phyloP scores from a whole-genome alignment of 805 yeast genomes.

The Tetrapisispora fleetii region DNA sequence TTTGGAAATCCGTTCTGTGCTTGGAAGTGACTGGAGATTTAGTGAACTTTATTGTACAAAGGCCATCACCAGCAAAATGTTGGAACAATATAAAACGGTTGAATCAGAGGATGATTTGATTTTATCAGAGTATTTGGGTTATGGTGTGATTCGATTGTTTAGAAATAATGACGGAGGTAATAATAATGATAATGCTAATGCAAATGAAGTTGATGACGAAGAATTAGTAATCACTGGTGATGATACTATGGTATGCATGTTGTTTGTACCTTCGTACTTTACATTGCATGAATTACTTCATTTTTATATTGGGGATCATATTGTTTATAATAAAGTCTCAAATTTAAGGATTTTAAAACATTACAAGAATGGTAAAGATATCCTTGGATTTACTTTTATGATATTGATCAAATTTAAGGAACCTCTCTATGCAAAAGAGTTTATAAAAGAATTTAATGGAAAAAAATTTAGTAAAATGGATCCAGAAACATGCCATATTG shows the following conservation, averaged over 20 bases:
- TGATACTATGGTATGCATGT: constrained; percentile 61
- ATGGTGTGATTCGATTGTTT: constrained; percentile 63
- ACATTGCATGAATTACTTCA: constrained; percentile 78
- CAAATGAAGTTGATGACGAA: background rate
- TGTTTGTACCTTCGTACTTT: constrained; percentile 83
- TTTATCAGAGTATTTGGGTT: constrained; percentile 55
- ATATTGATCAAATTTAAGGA: constrained; percentile 66
- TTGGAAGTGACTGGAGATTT: constrained; percentile 13
- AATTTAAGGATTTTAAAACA: constrained; percentile 56
- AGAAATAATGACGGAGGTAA: constrained; percentile 28
- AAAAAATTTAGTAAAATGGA: constrained; percentile 76
- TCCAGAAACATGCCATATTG: constrained; percentile 73
- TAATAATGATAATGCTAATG: constrained; percentile 6
- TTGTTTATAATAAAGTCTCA: constrained; percentile 42
- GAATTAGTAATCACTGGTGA: constrained; percentile 35
- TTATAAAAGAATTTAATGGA: constrained; percentile 61
- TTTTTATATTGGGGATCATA: constrained; percentile 54
- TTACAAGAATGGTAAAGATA: constrained; percentile 44
- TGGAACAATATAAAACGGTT: background rate
- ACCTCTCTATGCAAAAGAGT: constrained; percentile 45
- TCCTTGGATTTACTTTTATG: constrained; percentile 48
- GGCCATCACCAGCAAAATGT: background rate
- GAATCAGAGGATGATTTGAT: constrained; percentile 10
- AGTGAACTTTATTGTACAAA: constrained; percentile 5
- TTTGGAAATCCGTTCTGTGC: background rate